Evolutionary conservation across 1,284 basidiomycete genomes (phyloP).

Genomic region (Thelephora terrestris): DNA sequence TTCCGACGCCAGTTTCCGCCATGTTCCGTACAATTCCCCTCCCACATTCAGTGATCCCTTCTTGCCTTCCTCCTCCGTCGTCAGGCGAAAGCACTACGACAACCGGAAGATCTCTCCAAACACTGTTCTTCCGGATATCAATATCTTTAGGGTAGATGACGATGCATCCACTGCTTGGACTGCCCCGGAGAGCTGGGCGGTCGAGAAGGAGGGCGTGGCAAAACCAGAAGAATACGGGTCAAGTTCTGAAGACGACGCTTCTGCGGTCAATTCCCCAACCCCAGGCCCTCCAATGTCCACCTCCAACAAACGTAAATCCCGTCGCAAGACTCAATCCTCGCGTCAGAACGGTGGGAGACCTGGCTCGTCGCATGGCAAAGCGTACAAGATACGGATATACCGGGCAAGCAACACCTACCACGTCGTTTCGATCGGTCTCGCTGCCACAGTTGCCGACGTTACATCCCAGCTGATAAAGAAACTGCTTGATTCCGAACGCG

Average conservation of each 20-base stretch:
- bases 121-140: conserved; percentile 17
- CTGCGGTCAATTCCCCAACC: conserved; percentile 6
- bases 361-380: conserved; percentile 14
- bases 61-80: conserved; percentile 14
- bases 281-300: background rate
- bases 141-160: conserved; percentile 7
- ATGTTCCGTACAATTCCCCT: conserved; percentile 10
- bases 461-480: conserved; percentile 55
- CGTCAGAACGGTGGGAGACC: conserved; percentile 10
- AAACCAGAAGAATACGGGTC: conserved; percentile 27
- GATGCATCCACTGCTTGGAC: conserved; percentile 34
- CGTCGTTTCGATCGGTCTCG: conserved; percentile 54
- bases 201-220: conserved; percentile 32
- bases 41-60: conserved; percentile 40
- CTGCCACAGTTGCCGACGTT: conserved; percentile 64
- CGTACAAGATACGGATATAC: conserved; percentile 65
- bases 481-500: conserved; percentile 37
- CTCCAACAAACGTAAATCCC: conserved; percentile 3
- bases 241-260: conserved; percentile 35
- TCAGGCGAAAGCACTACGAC: conserved; percentile 18
- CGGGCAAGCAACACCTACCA: conserved; percentile 68
- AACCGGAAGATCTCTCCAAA: conserved; percentile 42
- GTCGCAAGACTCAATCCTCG: conserved; percentile 7
- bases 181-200: conserved; percentile 52
- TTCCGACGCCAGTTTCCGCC: conserved; percentile 17